Conservation (phyloP, 305 asterid genomes). For the Andrographis paniculata region DNA sequence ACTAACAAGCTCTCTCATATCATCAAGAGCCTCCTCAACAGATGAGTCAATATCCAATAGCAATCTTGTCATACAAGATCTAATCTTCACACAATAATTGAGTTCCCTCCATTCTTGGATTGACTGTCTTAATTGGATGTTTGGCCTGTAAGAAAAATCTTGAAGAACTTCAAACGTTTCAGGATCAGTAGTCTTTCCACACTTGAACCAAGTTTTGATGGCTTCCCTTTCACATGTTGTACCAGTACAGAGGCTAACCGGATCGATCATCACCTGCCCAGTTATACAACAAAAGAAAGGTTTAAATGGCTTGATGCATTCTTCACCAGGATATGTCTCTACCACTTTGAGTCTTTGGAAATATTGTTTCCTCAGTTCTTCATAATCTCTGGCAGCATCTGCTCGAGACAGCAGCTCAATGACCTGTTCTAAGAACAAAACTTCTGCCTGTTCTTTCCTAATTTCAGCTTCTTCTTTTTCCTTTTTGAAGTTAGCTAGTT, state of each 20-base stretch:
- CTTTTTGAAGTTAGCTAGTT: slow-evolving; percentile 38
- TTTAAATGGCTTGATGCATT: slow-evolving; percentile 41
- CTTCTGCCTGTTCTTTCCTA: slow-evolving; percentile 55
- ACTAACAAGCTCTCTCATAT: slow-evolving; percentile 31
- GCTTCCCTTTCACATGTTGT: slow-evolving; percentile 53
- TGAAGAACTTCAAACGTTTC: slow-evolving; percentile 46
- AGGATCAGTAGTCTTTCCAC: slow-evolving; percentile 45
- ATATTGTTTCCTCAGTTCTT: slow-evolving; percentile 38
- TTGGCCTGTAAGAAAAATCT: slow-evolving; percentile 40
- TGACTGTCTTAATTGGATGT: slow-evolving; percentile 45
- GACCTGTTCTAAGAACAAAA: slow-evolving; percentile 54
- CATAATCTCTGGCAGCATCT: slow-evolving; percentile 53
- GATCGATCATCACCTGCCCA: slow-evolving; percentile 41
- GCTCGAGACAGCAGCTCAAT: slow-evolving; percentile 56
- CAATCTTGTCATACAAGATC: slow-evolving; percentile 42
- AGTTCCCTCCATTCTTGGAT: slow-evolving; percentile 70
- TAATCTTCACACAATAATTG: slow-evolving; percentile 44
- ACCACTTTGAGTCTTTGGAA: slow-evolving; percentile 37
- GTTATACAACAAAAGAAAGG: slow-evolving; percentile 47
- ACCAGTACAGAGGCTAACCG: slow-evolving; percentile 60
- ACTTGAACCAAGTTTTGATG: slow-evolving; percentile 38
- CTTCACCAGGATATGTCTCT: slow-evolving; percentile 36
- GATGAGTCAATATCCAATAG: slow-evolving; percentile 21
- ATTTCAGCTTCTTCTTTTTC: slow-evolving; percentile 56
- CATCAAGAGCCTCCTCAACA: slow-evolving; percentile 32